Conservation (phyloP, 495 filamentous ascomycete species). For the Neurospora sp. region DNA sequence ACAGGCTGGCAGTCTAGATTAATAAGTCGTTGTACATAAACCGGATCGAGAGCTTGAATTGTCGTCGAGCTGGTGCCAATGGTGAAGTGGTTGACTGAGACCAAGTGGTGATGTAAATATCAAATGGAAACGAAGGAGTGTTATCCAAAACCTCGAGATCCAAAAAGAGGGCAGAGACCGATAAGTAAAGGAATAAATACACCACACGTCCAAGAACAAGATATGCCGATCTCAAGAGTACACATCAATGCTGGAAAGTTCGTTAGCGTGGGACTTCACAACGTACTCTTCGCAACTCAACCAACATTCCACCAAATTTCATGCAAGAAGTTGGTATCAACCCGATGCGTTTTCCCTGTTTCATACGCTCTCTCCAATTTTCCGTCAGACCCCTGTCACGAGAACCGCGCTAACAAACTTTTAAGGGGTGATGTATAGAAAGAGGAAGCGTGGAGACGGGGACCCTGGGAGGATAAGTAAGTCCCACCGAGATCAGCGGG, state of each 20-base stretch:
- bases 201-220: slow-evolving; percentile 37
- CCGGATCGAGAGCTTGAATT: slow-evolving; percentile 11
- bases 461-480: slow-evolving; percentile 42
- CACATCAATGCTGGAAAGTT: no score
- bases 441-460: slow-evolving; percentile 32
- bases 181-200: slow-evolving; percentile 40
- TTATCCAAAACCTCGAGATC: slow-evolving; percentile 36
- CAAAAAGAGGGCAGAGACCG: slow-evolving; percentile 38
- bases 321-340: no score
- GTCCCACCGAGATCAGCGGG: slow-evolving; percentile 29
- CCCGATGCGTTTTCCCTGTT: no score
- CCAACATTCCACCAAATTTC: no score
- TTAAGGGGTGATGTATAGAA: no score
- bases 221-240: slow-evolving; percentile 39
- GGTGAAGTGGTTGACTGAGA: slow-evolving; percentile 6
- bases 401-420: no score
- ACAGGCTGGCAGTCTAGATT: slow-evolving; percentile 37
- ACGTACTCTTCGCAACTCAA: no score
- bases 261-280: no score
- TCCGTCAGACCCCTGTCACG: no score
- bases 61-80: slow-evolving; percentile 6
- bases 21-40: slow-evolving; percentile 35
- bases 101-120: slow-evolving; percentile 14
- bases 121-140: slow-evolving; percentile 38
- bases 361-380: no score